These are phyloP conservation scores for Citrullus amarus DNA, from an alignment of 306 rosid genomes.

Conservation along the genomic window DNA sequence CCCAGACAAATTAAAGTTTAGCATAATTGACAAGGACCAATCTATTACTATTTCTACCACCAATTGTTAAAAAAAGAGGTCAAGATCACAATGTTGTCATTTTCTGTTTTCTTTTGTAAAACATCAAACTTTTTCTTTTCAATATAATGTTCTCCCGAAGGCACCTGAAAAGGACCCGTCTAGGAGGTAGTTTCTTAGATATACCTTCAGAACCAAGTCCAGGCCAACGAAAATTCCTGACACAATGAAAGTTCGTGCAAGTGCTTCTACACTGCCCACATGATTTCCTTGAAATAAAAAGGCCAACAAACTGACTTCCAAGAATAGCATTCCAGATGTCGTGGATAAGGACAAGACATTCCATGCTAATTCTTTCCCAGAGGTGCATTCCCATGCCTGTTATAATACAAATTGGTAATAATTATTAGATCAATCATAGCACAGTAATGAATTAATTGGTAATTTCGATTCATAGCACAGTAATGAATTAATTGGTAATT, in stretches of 20 bases:
- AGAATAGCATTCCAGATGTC: conserved; percentile 84
- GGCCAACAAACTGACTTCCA: conserved; percentile 96
- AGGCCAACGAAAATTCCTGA: conserved; percentile 74
- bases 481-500: neutral
- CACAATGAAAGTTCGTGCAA: conserved; percentile 65
- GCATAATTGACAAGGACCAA: neutral
- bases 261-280: conserved; percentile 58
- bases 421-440: neutral
- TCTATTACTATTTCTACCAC: neutral
- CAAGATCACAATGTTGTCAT: neutral
- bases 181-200: neutral
- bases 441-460: neutral
- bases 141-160: neutral
- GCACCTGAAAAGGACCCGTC: neutral
- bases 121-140: neutral
- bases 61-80: neutral
- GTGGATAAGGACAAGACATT: conserved; percentile 70
- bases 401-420: conserved; percentile 3
- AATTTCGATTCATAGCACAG: neutral
- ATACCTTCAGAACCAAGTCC: conserved; percentile 77
- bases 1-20: neutral
- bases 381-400: conserved; percentile 80
- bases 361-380: conserved; percentile 65
- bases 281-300: conserved; percentile 83
- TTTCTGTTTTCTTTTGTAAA: neutral